Evolutionary conservation across 768 basidiomycete genomes (phyloP), one percentile per base, ranked within the genome.

Genomic region (Boletus sp.): DNA sequence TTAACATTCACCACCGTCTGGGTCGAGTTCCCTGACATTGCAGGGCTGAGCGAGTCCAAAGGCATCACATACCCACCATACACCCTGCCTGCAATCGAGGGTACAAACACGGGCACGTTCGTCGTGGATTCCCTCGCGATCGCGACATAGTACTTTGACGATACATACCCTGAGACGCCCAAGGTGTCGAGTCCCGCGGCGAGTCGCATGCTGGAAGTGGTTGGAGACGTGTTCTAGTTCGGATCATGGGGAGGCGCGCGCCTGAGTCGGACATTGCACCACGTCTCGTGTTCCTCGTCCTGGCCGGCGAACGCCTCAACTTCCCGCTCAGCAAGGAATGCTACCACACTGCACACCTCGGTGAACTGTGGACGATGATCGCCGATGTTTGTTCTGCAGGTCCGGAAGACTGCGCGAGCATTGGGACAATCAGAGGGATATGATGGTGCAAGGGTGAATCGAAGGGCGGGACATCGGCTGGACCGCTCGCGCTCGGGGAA

Each of bases 41-140:
- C 50, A 68, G 50, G 29, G 50, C 1, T 61, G 67, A 49, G 68
- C 47, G 57, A 58, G 28, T 67, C 67, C 41, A 66, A 66, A 46
- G 56, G 45, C 67, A 67, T 64, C 71, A 71, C 47, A 54, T 6
- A 51, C 6, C 47, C 55, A 8, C 54, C 67, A 14, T 61, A 82
- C 66, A 82, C 79, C 11, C 68, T 82, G 0, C 83, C 84, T 0
- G 72, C 77, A 30, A 81, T 86, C 52, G 64, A 77, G 59, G 82
- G 84, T 60, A 74, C 76, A 0, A 65, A 65, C 35, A 81, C 30
- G 6, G 72, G 71, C 7, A 56, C 64, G 2, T 53, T 68, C 33
- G 36, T 83, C 36, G 58, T 75, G 10, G 78, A 83, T 35, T 83
- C 82, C 0, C 59, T 68, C 37, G 61, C 58, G 32, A 84, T 85